These are phyloP conservation scores for Eremothecium gossypii DNA, from an alignment of 1,139 yeast genomes.

Conservation along the genomic window DNA sequence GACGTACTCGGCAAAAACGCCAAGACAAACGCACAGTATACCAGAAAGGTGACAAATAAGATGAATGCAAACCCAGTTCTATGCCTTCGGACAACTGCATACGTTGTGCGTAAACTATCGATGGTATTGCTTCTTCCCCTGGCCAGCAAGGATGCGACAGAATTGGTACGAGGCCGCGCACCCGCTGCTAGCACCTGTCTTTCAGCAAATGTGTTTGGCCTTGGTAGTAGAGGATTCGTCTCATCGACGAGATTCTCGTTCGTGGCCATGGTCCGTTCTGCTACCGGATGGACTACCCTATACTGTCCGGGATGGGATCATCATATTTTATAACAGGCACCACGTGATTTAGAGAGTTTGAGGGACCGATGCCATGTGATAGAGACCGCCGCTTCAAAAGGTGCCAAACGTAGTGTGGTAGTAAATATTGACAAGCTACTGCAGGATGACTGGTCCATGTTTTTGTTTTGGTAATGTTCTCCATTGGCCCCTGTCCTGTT, in stretches of 20 bases:
- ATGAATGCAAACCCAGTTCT: slow-evolving; percentile 45
- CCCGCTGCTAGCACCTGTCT: not conserved
- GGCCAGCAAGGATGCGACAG: slow-evolving; percentile 13
- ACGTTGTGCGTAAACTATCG: slow-evolving; percentile 24
- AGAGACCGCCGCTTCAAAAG: too few species aligned
- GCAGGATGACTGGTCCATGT: too few species aligned
- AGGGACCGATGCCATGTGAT: too few species aligned
- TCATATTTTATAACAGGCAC: too few species aligned
- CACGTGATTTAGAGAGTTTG: too few species aligned
- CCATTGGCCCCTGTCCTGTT: too few species aligned
- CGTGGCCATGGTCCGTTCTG: not conserved
- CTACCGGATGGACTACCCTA: not conserved
- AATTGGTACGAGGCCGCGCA: slow-evolving; percentile 10
- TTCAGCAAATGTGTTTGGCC: too few species aligned
- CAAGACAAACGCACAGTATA: slow-evolving; percentile 45
- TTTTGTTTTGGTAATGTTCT: too few species aligned
- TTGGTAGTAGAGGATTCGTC: not conserved
- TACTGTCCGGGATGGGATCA: not conserved
- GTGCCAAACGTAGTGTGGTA: too few species aligned
- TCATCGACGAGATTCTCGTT: not conserved
- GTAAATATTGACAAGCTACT: too few species aligned
- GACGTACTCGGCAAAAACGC: slow-evolving; percentile 85
- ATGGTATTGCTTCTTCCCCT: slow-evolving; percentile 26
- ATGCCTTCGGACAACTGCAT: slow-evolving; percentile 41
- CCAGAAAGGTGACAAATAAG: slow-evolving; percentile 18